Evolutionary conservation across 2,329 filamentous ascomycete genomes (phyloP), one percentile per base, ranked within the genome.

Genomic region (Cercospora citrullina): DNA sequence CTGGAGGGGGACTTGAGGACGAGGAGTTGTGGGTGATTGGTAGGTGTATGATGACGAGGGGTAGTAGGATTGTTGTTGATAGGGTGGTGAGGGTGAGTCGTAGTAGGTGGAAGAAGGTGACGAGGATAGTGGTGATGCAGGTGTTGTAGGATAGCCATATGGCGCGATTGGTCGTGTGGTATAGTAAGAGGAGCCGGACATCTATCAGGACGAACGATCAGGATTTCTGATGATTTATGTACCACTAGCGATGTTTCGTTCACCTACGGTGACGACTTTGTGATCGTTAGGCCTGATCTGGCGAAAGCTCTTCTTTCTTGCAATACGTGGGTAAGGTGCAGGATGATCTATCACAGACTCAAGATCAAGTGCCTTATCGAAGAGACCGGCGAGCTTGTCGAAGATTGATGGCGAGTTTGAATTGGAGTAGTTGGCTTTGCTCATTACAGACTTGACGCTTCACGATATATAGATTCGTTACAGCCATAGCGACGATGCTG

Each of bases 291-390:
- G 16, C 30, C n/a, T n/a, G 16, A 36, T 31, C 10, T 23, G 42
- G 10, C 61, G 45, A 39, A n/a, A 39, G 21, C 60, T 63, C 45
- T 63, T 63, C 45, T 30, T 48, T 28, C 45, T 63, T 16, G 61
- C 5, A 10, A 53, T 63, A 23, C 61, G 45, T 23, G 61, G 61
- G 36, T 63, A 63, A n/a, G 45, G 61, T 23, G 45, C 21, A 8
- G 61, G 61, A 57, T 63, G 61, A 8, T 63, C 61, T 10, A 63
- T 55, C 23, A 63, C 61, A 9, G 61, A 57, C 12, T 63, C 45
- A 10, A 63, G 45, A 36, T 63, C 61, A 28, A 63, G 28, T 31
- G 61, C 61, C 33, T 36, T 53, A 5, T 63, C 61, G 26, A 63
- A 55, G 12, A 55, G 28, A 21, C 42, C 61, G 36, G 45, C 61